These are phyloP conservation scores for Aspergillus pseudoviridinutans DNA, from an alignment of 2,329 filamentous ascomycete species.

Conservation along the genomic window DNA sequence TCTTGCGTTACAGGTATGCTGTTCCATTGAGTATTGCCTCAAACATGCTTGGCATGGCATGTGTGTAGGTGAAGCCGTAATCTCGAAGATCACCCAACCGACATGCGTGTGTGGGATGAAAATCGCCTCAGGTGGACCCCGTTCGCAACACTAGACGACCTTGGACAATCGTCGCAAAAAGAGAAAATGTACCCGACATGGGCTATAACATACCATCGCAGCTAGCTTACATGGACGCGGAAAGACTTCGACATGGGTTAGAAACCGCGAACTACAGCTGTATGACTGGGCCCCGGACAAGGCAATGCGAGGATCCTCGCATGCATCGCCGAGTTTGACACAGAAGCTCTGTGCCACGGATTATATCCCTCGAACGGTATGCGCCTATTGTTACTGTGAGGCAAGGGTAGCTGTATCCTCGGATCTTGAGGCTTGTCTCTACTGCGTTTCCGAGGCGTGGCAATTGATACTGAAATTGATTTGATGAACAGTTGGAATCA, in stretches of 20 bases:
- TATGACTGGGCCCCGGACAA: too few relatives aligned
- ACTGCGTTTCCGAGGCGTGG: neutral
- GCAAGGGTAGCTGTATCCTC: neutral
- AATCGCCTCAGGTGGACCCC: neutral
- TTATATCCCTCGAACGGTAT: neutral
- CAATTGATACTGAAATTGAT: neutral
- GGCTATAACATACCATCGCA: neutral
- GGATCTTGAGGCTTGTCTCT: neutral
- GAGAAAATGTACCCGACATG: neutral
- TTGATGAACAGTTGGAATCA: neutral
- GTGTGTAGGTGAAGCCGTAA: neutral
- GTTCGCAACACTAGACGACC: neutral
- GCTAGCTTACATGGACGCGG: neutral
- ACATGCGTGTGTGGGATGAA: neutral
- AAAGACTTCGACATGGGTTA: neutral
- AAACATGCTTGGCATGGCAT: neutral
- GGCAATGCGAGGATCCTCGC: slow-evolving; percentile 1
- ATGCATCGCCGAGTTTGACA: too few relatives aligned
- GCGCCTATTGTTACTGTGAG: neutral
- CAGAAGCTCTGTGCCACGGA: neutral
- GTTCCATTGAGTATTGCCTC: neutral
- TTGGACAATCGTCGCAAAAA: neutral
- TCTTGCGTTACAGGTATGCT: neutral
- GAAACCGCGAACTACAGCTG: neutral
- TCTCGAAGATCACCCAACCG: neutral